These are phyloP conservation scores for Paramecium bursaria DNA, from an alignment of 73 alveolate genomes.

Conservation along the genomic window DNA sequence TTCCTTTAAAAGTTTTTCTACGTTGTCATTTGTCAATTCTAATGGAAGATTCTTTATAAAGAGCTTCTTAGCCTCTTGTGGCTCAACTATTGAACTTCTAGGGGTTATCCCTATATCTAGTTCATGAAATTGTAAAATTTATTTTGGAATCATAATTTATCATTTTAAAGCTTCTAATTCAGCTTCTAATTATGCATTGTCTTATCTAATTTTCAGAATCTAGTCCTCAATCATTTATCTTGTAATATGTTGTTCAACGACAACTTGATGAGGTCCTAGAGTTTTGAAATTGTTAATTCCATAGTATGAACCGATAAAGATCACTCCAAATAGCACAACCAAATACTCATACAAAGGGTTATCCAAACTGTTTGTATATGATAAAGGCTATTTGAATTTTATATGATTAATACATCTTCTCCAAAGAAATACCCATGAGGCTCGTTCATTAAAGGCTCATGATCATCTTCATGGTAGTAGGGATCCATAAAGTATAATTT, in stretches of 20 bases:
- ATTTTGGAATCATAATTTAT: too few relatives aligned
- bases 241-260: constrained; percentile 12
- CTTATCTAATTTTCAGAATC: constrained; percentile 9
- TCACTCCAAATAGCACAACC: background rate
- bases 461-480: constrained; percentile 60
- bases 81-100: constrained; percentile 21
- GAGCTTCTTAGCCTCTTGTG: constrained; percentile 48
- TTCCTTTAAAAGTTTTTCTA: constrained; percentile 55
- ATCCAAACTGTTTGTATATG: background rate
- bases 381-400: constrained; percentile 1
- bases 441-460: constrained; percentile 51
- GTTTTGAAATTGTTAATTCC: background rate
- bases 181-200: background rate
- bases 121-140: too few relatives aligned
- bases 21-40: constrained; percentile 57
- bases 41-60: constrained; percentile 36
- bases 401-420: constrained; percentile 60
- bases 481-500: constrained; percentile 65
- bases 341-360: constrained; percentile 14
- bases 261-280: background rate
- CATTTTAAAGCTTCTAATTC: constrained; percentile 1
- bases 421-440: constrained; percentile 66
- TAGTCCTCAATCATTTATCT: constrained; percentile 42
- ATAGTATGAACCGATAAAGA: background rate
- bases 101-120: too few relatives aligned